phyloP scores from a whole-genome alignment of 2,329 filamentous ascomycete genomes.

The Alternaria ventricosa region DNA sequence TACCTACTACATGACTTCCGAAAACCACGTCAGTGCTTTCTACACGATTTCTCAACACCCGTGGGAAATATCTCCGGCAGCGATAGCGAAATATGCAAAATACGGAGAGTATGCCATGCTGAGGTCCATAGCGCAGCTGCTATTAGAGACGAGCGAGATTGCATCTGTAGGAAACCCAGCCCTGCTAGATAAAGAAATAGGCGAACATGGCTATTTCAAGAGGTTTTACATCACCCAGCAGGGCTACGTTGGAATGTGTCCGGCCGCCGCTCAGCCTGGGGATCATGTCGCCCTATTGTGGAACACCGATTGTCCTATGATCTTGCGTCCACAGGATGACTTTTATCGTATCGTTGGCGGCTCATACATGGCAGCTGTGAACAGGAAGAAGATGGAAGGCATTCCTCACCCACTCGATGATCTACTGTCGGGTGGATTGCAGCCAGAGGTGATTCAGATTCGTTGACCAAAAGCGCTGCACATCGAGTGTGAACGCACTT shows the following conservation, averaged over 20 bases:
- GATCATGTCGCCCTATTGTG: not conserved
- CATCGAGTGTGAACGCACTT: not conserved
- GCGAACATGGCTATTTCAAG: too few relatives aligned
- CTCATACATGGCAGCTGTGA: not conserved
- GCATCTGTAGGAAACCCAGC: not conserved
- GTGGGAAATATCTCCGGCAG: rapidly evolving
- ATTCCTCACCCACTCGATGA: not conserved
- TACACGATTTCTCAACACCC: not conserved
- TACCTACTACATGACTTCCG: not conserved
- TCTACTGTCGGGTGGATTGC: not conserved
- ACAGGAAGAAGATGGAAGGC: not conserved
- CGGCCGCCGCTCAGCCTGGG: not conserved
- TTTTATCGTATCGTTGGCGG: not conserved
- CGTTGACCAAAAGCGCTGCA: not conserved
- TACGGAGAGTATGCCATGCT: not conserved
- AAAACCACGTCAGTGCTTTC: not conserved
- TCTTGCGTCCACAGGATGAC: not conserved
- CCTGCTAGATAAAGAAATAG: not conserved
- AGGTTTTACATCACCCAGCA: not conserved
- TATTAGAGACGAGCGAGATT: not conserved
- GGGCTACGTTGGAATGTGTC: not conserved
- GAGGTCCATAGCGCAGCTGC: not conserved
- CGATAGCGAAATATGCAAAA: not conserved
- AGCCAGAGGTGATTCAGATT: not conserved
- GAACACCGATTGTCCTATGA: not conserved